Evolutionary conservation across 2,329 filamentous ascomycete genomes (phyloP), one percentile per base, ranked within the genome.

Genomic region (Ceratocystis destructans): DNA sequence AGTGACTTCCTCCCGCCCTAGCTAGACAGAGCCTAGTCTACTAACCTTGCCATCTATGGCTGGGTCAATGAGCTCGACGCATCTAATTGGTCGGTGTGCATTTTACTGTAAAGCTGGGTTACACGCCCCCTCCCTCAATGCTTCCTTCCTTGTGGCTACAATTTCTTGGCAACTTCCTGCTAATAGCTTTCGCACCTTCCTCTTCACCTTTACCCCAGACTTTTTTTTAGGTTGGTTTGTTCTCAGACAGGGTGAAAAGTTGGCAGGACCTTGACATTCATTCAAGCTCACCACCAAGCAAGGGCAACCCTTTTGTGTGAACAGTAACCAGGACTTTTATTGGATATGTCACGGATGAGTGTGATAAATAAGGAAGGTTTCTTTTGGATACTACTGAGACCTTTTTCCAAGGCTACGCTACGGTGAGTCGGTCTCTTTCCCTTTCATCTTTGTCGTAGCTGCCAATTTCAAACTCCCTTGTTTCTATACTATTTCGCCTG

Each of bases 121-220:
- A 37, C 55, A 59, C 55, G 55, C 55, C 53, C 53, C 53, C 50
- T 31, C 55, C 28, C 25, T n/a, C 37, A 41, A 1, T 61, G 57
- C 62, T 65, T 41, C 62, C 64, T 69, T 64, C 64, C 53, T 20
- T 59, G 33, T 65, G 37, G 37, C 37, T 41, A 66, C 22, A 41
- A 7, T 53, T 31, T 31, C 12, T 62, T 46, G 31, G 59, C n/a
- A 62, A 64, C 45, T 46, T 37, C 33, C 53, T 45, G 64, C 41
- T 61, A 17, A 33, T 41, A 15, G 46, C 15, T 61, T 33, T n/a
- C 59, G 37, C 28, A 17, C 22, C 48, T 68, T 64, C 44, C 61
- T 28, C 25, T 20, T 25, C 37, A 28, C 37, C 7, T 20, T 46
- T 62, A 46, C 61, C 61, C 44, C 37, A 62, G 61, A 62, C 61